Conservation (phyloP, 1,139 yeast genomes). For the Geotrichum restrictum region DNA sequence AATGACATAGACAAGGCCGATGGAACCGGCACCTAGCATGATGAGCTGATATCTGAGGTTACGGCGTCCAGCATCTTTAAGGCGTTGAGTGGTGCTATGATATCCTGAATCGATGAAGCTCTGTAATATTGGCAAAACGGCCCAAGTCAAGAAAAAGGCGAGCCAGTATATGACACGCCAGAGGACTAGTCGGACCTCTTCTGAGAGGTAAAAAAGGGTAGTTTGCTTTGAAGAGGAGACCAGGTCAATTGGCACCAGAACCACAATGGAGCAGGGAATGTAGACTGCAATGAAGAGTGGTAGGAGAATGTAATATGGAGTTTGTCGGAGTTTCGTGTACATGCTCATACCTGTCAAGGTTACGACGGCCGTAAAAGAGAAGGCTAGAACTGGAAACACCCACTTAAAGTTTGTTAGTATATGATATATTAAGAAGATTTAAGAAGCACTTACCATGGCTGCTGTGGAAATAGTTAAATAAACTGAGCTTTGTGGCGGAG, state of each 20-base stretch:
- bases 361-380: slow-evolving; percentile 36
- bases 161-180: slow-evolving; percentile 82
- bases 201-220: slow-evolving; percentile 44
- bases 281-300: slow-evolving; percentile 48
- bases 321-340: slow-evolving; percentile 39
- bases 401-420: slow-evolving; percentile 24
- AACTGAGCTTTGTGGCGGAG: not conserved
- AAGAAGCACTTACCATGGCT: not conserved
- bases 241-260: slow-evolving; percentile 54
- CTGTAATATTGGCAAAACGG: slow-evolving; percentile 64
- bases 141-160: slow-evolving; percentile 70
- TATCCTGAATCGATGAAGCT: slow-evolving; percentile 72
- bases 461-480: not conserved
- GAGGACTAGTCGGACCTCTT: slow-evolving; percentile 47
- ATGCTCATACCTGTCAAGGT: slow-evolving; percentile 38
- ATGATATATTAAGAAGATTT: not conserved
- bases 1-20: slow-evolving; percentile 59
- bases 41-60: slow-evolving; percentile 60
- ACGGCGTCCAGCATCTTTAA: slow-evolving; percentile 55
- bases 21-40: slow-evolving; percentile 50
- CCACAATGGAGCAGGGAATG: slow-evolving; percentile 54
- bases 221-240: slow-evolving; percentile 34
- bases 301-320: slow-evolving; percentile 43
- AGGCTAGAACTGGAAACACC: slow-evolving; percentile 38
- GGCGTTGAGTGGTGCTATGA: slow-evolving; percentile 45